Percentiles rank a stretch among this genome's conserved stretches.
These are phyloP conservation scores for Coniochaeta ligniaria DNA, from an alignment of 2,329 filamentous ascomycete genomes.

Conservation along the genomic window DNA sequence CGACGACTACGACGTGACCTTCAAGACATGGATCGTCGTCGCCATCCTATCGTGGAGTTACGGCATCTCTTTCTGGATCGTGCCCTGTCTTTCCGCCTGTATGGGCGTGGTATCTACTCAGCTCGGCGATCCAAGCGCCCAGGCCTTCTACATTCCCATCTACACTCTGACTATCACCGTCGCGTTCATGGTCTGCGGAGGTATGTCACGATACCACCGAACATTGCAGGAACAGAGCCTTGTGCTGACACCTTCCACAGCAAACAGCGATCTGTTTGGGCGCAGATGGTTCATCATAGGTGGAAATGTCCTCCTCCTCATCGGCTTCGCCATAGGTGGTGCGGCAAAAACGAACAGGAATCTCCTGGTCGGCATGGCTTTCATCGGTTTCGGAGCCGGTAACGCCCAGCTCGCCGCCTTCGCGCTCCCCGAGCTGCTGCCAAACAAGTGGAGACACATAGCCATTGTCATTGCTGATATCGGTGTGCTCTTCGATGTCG, in stretches of 20 bases:
- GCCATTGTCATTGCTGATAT: conserved; percentile 34
- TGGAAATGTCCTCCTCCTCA: conserved; percentile 29
- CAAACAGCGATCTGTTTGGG: conserved; percentile 40
- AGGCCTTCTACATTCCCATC: conserved; percentile 25
- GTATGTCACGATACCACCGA: not conserved
- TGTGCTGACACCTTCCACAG: conserved; percentile 4
- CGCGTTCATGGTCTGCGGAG: conserved; percentile 29
- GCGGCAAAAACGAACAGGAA: conserved; percentile 28
- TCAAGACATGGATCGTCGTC: conserved; percentile 32
- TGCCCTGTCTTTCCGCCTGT: conserved; percentile 23
- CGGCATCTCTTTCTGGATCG: conserved; percentile 30
- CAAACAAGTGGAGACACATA: conserved; percentile 40
- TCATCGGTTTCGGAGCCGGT: conserved; percentile 36
- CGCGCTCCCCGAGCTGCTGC: conserved; percentile 37
- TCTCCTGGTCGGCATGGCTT: conserved; percentile 29
- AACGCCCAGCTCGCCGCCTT: conserved; percentile 37
- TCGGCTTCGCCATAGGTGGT: conserved; percentile 30
- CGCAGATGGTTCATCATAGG: conserved; percentile 36
- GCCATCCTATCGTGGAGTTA: conserved; percentile 26
- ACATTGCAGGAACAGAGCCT: conserved; percentile 10
- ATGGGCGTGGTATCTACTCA: conserved; percentile 22
- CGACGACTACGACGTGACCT: conserved; percentile 28
- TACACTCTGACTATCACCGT: conserved; percentile 33
- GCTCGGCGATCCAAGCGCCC: conserved; percentile 23
- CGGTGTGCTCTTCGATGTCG: conserved; percentile 34